Evolutionary conservation across 2,329 filamentous ascomycete species (phyloP).

Genomic region (Hypoxylon sp.): DNA sequence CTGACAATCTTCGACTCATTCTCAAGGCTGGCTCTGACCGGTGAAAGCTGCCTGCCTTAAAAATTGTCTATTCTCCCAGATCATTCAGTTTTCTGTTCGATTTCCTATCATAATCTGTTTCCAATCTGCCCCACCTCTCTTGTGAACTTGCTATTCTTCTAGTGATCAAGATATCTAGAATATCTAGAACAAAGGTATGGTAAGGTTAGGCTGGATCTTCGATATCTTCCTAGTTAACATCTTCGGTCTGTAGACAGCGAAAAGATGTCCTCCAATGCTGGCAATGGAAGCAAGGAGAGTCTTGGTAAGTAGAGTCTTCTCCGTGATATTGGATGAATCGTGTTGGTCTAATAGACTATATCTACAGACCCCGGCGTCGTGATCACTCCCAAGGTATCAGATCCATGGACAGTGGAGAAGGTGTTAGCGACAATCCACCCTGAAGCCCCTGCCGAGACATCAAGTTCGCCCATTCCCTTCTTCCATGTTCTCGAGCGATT

Average conservation of each 20-base stretch:
- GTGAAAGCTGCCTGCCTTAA: neutral
- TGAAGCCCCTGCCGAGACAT: conserved; percentile 70
- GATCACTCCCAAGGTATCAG: conserved; percentile 59
- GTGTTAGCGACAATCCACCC: conserved; percentile 76
- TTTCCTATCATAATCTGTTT: conserved; percentile 6
- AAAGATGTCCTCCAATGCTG: conserved; percentile 28
- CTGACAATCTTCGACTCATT: conserved; percentile 18
- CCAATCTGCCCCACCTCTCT: neutral
- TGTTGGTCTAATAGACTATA: conserved; percentile 13
- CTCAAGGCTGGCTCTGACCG: conserved; percentile 8
- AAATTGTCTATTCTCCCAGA: neutral
- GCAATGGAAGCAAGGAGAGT: conserved; percentile 19
- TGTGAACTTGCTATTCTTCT: conserved; percentile 2
- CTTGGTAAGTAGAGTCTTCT: conserved; percentile 29
- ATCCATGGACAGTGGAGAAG: conserved; percentile 69
- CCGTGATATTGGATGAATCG: neutral
- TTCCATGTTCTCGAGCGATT: conserved; percentile 95
- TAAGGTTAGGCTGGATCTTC: neutral
- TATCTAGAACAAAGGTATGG: neutral
- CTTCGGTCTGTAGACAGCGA: neutral
- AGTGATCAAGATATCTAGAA: neutral
- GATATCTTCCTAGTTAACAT: neutral
- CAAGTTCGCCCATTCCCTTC: conserved; percentile 85
- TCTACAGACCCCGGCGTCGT: conserved; percentile 56
- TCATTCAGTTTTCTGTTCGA: neutral